A percentile compares a stretch with the other conserved stretches of the same genome.
Evolutionary conservation across 2,329 filamentous ascomycete species (phyloP).

Genomic region (Pseudogymnoascus sp.): DNA sequence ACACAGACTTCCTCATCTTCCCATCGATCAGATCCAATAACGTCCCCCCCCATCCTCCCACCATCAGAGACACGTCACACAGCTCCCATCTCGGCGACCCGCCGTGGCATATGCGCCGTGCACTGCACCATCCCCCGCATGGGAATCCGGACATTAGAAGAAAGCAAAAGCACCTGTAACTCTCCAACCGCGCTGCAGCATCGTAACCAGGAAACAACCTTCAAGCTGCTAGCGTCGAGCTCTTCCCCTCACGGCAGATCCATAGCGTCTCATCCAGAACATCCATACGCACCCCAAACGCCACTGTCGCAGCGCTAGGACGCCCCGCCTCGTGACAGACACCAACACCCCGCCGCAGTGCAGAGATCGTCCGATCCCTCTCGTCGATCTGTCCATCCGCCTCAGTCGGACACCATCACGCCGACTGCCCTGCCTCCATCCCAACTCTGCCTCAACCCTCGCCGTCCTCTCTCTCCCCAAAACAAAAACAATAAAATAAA

Average conservation of each 20-base stretch:
- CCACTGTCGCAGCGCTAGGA: neutral
- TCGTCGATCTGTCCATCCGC: neutral
- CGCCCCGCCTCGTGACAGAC: constrained; percentile 2
- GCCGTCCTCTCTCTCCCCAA: neutral
- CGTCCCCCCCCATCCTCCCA: neutral
- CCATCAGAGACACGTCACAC: neutral
- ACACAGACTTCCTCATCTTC: neutral
- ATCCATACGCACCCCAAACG: neutral
- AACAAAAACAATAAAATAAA: neutral
- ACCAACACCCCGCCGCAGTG: neutral
- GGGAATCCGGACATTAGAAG: neutral
- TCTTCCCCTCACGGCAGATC: neutral
- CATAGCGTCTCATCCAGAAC: neutral
- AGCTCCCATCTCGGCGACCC: neutral
- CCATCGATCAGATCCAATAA: neutral
- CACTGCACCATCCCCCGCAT: neutral
- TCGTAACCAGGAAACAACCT: neutral
- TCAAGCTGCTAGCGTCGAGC: neutral
- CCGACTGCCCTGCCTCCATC: neutral
- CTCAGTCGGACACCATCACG: neutral
- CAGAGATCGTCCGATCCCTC: neutral
- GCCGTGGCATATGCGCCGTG: neutral
- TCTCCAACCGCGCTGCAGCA: neutral
- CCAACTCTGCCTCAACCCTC: neutral
- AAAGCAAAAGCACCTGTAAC: neutral